phyloP scores from a whole-genome alignment of 257 asterid genomes.

The Vinca minor region DNA sequence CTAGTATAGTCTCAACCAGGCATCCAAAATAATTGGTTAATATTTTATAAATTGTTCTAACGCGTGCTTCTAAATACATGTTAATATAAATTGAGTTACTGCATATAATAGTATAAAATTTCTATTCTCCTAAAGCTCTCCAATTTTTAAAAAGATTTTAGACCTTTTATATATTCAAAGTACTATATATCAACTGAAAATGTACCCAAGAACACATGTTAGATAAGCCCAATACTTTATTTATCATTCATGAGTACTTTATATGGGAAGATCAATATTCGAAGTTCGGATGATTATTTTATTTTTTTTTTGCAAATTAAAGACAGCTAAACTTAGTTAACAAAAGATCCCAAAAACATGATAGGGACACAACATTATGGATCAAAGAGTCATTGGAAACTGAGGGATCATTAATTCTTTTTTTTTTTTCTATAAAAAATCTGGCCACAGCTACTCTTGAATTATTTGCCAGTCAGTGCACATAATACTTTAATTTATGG shows the following conservation, averaged over 20 bases:
- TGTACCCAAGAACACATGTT: too few relatives aligned
- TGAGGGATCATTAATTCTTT: background rate
- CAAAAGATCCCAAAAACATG: slow-evolving; percentile 2
- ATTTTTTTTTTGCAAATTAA: background rate
- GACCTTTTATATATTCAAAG: too few relatives aligned
- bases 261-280: background rate
- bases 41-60: too few relatives aligned
- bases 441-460: background rate
- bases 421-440: background rate
- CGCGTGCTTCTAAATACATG: too few relatives aligned
- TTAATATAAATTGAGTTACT: too few relatives aligned
- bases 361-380: slow-evolving; percentile 11
- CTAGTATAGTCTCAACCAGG: background rate
- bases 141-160: too few relatives aligned
- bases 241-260: background rate
- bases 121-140: too few relatives aligned
- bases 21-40: too few relatives aligned
- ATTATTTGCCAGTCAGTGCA: background rate
- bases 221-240: too few relatives aligned
- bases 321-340: slow-evolving; percentile 18
- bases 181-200: too few relatives aligned
- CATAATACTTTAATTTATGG: background rate
- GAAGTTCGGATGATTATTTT: background rate
- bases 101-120: too few relatives aligned
- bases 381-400: slow-evolving; percentile 8